A percentile compares a stretch with the other conserved stretches of the same genome.
These are phyloP conservation scores for Melampsora larici-populina DNA, from an alignment of 1,284 basidiomycete species.

Conservation along the genomic window DNA sequence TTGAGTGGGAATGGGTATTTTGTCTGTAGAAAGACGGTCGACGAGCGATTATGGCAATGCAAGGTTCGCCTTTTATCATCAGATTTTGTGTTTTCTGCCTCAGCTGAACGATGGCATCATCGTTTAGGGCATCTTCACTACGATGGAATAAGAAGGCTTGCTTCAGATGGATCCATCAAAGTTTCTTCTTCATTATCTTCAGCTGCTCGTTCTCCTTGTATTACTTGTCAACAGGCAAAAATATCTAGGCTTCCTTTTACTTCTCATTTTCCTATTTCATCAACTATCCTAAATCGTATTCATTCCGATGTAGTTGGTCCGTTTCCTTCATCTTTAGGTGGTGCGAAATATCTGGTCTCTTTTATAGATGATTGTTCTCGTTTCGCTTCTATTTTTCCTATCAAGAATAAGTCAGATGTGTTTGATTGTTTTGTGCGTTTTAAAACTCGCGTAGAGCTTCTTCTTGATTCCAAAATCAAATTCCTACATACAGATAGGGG, in stretches of 20 bases:
- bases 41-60: not conserved
- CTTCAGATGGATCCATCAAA: not conserved
- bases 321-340: too few species aligned
- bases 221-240: not conserved
- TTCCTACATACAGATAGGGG: not conserved
- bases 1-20: not conserved
- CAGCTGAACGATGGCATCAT: not conserved
- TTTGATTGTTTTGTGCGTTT: too few species aligned
- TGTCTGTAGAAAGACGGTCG: not conserved
- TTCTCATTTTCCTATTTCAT: too few species aligned
- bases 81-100: not conserved
- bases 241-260: too few species aligned
- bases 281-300: too few species aligned
- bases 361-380: too few species aligned
- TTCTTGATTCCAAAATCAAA: too few species aligned
- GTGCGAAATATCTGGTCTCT: too few species aligned
- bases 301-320: too few species aligned
- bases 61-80: not conserved
- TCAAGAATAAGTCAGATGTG: too few species aligned
- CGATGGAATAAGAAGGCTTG: not conserved
- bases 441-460: too few species aligned
- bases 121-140: not conserved
- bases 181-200: not conserved
- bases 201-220: not conserved
- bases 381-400: too few species aligned